Evolutionary conservation across 1,284 basidiomycete species (phyloP), one percentile per base, ranked within the genome.

Genomic region (Vanrija sp.): DNA sequence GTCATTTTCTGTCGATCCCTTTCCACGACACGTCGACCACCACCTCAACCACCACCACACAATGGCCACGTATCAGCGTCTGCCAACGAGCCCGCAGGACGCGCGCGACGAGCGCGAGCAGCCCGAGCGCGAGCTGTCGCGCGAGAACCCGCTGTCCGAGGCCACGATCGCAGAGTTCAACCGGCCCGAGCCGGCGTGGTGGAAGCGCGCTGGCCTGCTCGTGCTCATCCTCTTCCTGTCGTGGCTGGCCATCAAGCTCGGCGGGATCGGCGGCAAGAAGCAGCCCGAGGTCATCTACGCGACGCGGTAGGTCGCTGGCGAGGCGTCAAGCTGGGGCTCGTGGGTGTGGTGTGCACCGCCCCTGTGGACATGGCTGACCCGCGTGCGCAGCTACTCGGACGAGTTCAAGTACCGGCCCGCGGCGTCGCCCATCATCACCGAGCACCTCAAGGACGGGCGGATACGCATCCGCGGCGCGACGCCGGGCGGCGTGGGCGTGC

Each of bases 361-460:
- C 20, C 38, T n/a, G n/a, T n/a, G n/a, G n/a, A 39, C 31, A 7
- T 8, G 19, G 37, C 31, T 31, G 31, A 31, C 31, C 4, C 8
- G 9, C 6, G 12, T 37, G 18, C 36, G 3, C 56, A 77, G 76
- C 46, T 77, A 77, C 58, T 75, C 72, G 20, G 73, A 77, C 46
- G 75, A 77, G 64, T 68, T 66, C 66, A 73, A 70, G 54, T 78
- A 68, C 59, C 68, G 76, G n/a, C 76, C 76, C 2, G 76, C 76
- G 16, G 72, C 75, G 6, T 73, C 72, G 10, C 76, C 76, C 23
- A 70, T 78, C 14, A 77, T 78, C 51, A 78, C 75, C 37, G 75
- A 78, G 56, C 60, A 67, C 47, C 65, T 76, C 22, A 61, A 69
- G 49, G 74, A 75, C 59, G 75, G 75, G 18, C 66, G 72, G 5